Base-by-base conservation (phyloP, 1,284 basidiomycete genomes). In the Malassezia brasiliensis region DNA sequence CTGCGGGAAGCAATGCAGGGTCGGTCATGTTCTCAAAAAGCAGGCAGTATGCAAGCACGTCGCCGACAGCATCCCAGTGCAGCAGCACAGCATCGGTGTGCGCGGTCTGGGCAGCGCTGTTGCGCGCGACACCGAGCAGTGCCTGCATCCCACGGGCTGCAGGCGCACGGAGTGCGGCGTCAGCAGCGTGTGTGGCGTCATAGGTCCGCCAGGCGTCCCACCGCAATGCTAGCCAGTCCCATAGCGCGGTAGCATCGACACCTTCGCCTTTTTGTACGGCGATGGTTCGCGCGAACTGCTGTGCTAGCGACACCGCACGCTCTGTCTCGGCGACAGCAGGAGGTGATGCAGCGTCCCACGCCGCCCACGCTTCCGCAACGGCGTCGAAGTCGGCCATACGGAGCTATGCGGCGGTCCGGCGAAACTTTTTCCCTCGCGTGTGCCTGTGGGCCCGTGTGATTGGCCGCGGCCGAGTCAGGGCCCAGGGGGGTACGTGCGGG, bases 11-110 rank as follows among this genome's bases (percentile, higher is more conserved):
- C 7, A 57, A 17, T 37, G 47, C 31, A 3, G 55, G 55, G 12
- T 57, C 55, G 20, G 38, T 34, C 55, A 57, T 57, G 38, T 35
- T 50, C 46, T 57, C 50, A 25, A 51, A 57, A n/a, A 20, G 19
- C 19, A 57, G 41, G 19, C 31, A 34, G 30, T 41, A 45, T 9
- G 39, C 36, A 35, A 56, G 20, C 20, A 40, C 20, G 10, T 11
- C 32, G 8, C 30, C 8, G 1, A 53, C 32, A 5, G 25, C 46
- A 5, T 32, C 31, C 35, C 44, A 39, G 31, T 53, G 52, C 45
- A 7, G 34, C 19, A 20, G 19, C 10, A 25, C 31, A 41, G 17
- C 14, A 35, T 11, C 22, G 22, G 19, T 31, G 37, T 39, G 20
- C 34, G 10, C n/a, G 11, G 14, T n/a, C 40, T 36, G 31, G 31